Conservation (phyloP, 2,329 filamentous ascomycete species). For the Camptophora hylomeconis region DNA sequence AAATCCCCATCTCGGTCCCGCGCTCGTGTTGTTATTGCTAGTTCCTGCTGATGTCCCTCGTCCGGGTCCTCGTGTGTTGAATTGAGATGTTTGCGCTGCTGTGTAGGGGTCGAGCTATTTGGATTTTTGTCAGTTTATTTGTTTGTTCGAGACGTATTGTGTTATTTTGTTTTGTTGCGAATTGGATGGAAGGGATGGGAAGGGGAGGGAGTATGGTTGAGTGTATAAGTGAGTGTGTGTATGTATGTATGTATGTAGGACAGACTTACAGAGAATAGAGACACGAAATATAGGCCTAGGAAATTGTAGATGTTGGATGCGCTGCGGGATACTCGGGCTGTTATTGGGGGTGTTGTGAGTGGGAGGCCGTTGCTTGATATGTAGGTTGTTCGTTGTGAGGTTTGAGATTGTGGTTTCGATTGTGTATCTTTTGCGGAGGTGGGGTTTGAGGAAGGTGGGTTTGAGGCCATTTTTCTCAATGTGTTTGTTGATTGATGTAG, state of each 20-base stretch:
- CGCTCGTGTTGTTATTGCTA: slow-evolving; percentile 19
- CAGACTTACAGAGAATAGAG: slow-evolving; percentile 35
- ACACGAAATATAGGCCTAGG: slow-evolving; percentile 35
- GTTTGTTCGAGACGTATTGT: too few relatives aligned
- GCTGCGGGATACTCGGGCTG: slow-evolving; percentile 29
- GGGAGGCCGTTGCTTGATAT: slow-evolving; percentile 2
- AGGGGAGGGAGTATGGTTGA: too few relatives aligned
- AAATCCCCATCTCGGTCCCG: slow-evolving; percentile 16
- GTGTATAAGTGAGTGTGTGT: not conserved
- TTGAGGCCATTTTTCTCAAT: slow-evolving; percentile 3
- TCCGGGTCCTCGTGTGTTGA: slow-evolving; percentile 27
- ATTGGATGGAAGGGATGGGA: too few relatives aligned
- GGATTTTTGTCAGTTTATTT: too few relatives aligned
- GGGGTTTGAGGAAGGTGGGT: not conserved
- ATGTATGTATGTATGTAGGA: slow-evolving; percentile 7
- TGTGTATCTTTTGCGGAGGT: too few relatives aligned
- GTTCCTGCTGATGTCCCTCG: too few relatives aligned
- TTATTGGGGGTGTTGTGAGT: slow-evolving; percentile 28
- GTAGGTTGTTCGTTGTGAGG: slow-evolving; percentile 3
- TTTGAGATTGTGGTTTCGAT: slow-evolving; percentile 1
- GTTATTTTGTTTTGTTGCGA: too few relatives aligned
- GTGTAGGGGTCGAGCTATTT: slow-evolving; percentile 34
- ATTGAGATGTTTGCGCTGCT: slow-evolving; percentile 32
- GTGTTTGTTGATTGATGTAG: too few relatives aligned
- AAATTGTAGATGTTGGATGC: slow-evolving; percentile 32